phyloP scores from a whole-genome alignment of 1,284 basidiomycete species.

The Malassezia psittaci region DNA sequence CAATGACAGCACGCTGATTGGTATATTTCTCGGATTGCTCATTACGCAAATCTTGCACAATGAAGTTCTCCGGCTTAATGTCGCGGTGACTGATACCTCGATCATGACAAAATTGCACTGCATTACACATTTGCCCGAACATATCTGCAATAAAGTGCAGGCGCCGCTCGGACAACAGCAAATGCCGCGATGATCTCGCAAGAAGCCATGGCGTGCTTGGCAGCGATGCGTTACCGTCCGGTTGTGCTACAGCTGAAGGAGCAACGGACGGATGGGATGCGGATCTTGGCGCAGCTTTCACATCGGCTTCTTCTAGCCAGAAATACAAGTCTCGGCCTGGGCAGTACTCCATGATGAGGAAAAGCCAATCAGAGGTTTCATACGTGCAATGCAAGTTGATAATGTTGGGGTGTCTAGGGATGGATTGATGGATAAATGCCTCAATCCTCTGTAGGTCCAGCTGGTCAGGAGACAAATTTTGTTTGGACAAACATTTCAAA shows the following conservation, averaged over 20 bases:
- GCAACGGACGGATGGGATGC: too few relatives aligned
- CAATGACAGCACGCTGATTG: conserved; percentile 50
- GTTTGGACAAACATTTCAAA: conserved; percentile 81
- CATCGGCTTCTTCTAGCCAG: conserved; percentile 64
- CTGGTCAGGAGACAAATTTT: conserved; percentile 37
- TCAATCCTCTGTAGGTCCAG: conserved; percentile 43
- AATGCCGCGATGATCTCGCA: conserved; percentile 61
- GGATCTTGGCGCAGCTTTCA: background rate
- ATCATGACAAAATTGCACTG: conserved; percentile 89
- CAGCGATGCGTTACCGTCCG: conserved; percentile 49
- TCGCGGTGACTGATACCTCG: conserved; percentile 87
- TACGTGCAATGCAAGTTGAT: conserved; percentile 66
- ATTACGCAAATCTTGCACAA: conserved; percentile 45
- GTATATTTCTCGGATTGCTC: background rate
- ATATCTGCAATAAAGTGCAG: conserved; percentile 85
- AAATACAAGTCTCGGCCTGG: conserved; percentile 84
- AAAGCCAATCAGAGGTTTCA: conserved; percentile 67
- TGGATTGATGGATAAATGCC: conserved; percentile 87
- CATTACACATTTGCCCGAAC: conserved; percentile 97
- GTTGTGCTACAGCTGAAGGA: background rate
- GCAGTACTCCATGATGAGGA: conserved; percentile 78
- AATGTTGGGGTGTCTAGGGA: conserved; percentile 83
- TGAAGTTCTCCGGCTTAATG: conserved; percentile 70
- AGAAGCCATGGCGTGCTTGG: conserved; percentile 65
- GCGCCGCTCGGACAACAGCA: conserved; percentile 73